Evolutionary conservation across 768 basidiomycete species (phyloP), one percentile per base, ranked within the genome.

Genomic region (Punctularia strigosozonata): DNA sequence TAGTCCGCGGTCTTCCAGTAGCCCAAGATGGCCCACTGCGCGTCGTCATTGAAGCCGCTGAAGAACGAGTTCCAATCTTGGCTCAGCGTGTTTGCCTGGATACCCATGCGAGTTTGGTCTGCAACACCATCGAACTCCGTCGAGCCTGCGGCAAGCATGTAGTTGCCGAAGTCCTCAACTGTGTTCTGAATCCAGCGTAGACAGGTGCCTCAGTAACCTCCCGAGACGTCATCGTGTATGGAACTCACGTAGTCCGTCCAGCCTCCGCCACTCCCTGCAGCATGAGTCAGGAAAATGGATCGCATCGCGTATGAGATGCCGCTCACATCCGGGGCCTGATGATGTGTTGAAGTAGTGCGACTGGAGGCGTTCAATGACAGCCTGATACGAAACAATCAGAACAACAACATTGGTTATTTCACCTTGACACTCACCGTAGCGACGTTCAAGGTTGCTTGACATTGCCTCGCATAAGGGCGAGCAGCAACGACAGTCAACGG

Each of bases 201-300:
- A 40, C 25, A 18, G 23, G 7, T 17, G 6, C 22, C 4, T 8
- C 5, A 24, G 23, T 12, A 13, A 28, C 7, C 23, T 31, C 14
- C 17, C 15, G 14, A 30, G 15, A 30, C 14, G 17, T 8, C 19
- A 30, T 13, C 38, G 19, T 15, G 25, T n/a, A 40, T 15, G 31
- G 24, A 4, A 48, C 63, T n/a, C 42, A 74, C 72, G 4, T 70
- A 66, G 46, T 75, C 69, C 1, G 73, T 75, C 73, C 72, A 75
- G 14, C 73, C 56, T 7, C 66, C 63, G 30, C 73, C 73, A 22
- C n/a, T n/a, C n/a, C n/a, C n/a, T n/a, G n/a, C n/a, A n/a, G n/a
- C n/a, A n/a, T n/a, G n/a, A n/a, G n/a, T n/a, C n/a, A n/a, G n/a
- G n/a, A n/a, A n/a, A n/a, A n/a, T n/a, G n/a, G n/a, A n/a, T n/a